phyloP scores from a whole-genome alignment of 805 yeast species.

The Jamesozyma hellenica region DNA sequence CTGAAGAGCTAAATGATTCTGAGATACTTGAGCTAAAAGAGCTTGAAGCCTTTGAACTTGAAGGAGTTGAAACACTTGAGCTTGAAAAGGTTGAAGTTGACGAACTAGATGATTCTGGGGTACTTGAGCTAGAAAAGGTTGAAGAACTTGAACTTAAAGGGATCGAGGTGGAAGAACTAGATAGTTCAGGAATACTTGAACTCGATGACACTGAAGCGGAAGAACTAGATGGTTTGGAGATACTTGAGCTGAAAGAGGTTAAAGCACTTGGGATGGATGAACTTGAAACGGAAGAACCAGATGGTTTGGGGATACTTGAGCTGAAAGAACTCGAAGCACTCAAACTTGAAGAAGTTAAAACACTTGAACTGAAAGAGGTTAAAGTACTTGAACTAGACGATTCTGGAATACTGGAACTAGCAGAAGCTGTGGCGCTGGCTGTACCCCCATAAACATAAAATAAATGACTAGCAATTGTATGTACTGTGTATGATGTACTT shows the following conservation, averaged over 20 bases:
- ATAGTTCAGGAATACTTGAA: background rate
- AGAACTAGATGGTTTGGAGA: background rate
- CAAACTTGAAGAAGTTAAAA: background rate
- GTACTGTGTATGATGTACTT: conserved; percentile 16
- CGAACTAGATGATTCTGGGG: background rate
- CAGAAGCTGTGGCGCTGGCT: conserved; percentile 12
- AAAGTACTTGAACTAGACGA: conserved; percentile 7
- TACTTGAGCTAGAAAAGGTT: too few species aligned
- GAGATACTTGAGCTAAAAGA: too few species aligned
- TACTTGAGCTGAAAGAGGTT: too few species aligned
- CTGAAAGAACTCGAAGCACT: background rate
- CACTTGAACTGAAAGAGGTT: background rate
- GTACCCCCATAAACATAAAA: conserved; percentile 3
- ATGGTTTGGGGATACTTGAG: too few species aligned
- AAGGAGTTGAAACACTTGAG: too few species aligned
- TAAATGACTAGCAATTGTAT: conserved; percentile 8
- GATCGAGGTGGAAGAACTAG: background rate
- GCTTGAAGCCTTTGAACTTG: background rate
- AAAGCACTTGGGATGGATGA: too few species aligned
- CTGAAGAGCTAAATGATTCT: too few species aligned
- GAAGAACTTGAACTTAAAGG: too few species aligned
- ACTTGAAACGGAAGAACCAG: background rate
- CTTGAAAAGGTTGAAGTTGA: background rate
- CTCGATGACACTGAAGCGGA: background rate
- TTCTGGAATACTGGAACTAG: background rate